Evolutionary conservation across 2,329 filamentous ascomycete genomes (phyloP).

Genomic region (Sarocladium strictum): DNA sequence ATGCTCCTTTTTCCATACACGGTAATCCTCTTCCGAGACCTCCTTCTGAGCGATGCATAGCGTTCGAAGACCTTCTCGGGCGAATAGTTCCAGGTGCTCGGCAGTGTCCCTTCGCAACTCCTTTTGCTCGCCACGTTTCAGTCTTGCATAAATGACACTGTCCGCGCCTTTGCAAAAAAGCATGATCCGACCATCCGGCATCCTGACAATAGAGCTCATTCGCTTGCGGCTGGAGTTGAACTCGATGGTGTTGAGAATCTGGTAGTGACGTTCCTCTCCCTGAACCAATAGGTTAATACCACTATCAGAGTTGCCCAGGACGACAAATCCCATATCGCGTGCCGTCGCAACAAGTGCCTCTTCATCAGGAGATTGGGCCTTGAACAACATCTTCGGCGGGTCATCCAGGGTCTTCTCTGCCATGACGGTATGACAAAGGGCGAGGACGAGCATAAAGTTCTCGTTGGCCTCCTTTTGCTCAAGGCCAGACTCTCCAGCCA

Average conservation of each 20-base stretch:
- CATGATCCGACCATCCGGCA: conserved; percentile 85
- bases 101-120: conserved; percentile 80
- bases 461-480: conserved; percentile 75
- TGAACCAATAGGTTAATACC: conserved; percentile 82
- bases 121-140: conserved; percentile 78
- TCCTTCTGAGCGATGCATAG: conserved; percentile 86
- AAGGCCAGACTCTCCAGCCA: conserved; percentile 68
- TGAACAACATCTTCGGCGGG: conserved; percentile 86
- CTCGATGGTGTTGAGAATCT: conserved; percentile 88
- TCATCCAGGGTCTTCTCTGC: conserved; percentile 87
- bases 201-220: conserved; percentile 94
- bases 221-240: conserved; percentile 96
- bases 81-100: conserved; percentile 95
- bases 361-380: conserved; percentile 95
- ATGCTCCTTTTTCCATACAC: conserved; percentile 77
- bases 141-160: conserved; percentile 90
- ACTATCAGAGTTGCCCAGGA: conserved; percentile 72
- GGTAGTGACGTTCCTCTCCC: conserved; percentile 79
- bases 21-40: conserved; percentile 76
- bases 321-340: conserved; percentile 90
- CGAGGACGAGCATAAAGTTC: conserved; percentile 89
- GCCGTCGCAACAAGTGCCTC: conserved; percentile 91
- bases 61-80: conserved; percentile 87
- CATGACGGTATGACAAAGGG: conserved; percentile 95
- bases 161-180: conserved; percentile 97